phyloP scores from a whole-genome alignment of 1,284 basidiomycete genomes.

The Ustilago loliicola region DNA sequence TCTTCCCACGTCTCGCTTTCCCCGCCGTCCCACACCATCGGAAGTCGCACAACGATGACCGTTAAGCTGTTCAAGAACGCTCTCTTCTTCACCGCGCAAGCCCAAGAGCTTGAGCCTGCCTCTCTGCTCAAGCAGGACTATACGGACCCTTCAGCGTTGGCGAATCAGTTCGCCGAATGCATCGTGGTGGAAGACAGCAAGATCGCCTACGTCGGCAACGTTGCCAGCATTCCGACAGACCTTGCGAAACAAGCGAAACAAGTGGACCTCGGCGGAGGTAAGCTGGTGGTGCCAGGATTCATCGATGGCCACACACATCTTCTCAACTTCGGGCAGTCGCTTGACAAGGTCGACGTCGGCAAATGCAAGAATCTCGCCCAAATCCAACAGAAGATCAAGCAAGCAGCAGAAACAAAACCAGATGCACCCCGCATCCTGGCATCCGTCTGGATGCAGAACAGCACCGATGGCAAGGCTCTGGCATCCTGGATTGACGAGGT shows the following conservation, averaged over 20 bases:
- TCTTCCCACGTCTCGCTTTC: not conserved
- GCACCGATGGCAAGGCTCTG: conserved; percentile 37
- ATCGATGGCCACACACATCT: conserved; percentile 54
- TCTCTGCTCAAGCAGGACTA: conserved; percentile 39
- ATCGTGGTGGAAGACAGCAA: conserved; percentile 30
- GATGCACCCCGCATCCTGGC: conserved; percentile 43
- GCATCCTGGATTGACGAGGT: conserved; percentile 44
- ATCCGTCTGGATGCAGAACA: conserved; percentile 49
- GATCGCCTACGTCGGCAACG: conserved; percentile 39
- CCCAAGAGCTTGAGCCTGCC: conserved; percentile 33
- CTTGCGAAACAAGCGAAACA: conserved; percentile 9
- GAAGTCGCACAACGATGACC: conserved; percentile 9
- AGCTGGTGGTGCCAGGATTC: conserved; percentile 52
- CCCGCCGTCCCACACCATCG: not conserved
- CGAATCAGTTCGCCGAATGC: conserved; percentile 39
- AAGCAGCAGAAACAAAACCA: conserved; percentile 38
- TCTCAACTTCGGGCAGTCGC: conserved; percentile 47
- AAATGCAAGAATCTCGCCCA: conserved; percentile 46
- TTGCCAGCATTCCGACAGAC: conserved; percentile 11
- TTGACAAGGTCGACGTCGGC: conserved; percentile 49
- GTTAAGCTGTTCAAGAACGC: conserved; percentile 45
- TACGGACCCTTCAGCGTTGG: conserved; percentile 18
- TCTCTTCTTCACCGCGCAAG: conserved; percentile 46
- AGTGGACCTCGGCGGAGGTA: conserved; percentile 37
- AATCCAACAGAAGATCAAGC: conserved; percentile 39